Evolutionary conservation across 768 basidiomycete species (phyloP).

Genomic region (Auricularia sp.): DNA sequence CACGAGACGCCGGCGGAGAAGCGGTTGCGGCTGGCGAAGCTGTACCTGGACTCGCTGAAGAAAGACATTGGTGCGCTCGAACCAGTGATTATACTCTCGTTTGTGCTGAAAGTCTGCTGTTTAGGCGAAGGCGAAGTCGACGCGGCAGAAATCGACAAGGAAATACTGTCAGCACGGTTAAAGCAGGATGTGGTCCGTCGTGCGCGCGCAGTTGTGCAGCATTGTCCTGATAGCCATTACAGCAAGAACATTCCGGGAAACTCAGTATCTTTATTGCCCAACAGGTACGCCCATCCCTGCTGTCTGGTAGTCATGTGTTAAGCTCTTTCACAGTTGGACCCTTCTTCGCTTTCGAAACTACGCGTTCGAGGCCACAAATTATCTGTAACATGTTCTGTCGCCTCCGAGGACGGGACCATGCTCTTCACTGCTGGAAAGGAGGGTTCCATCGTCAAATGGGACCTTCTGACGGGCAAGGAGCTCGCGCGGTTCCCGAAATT

Average conservation of each 20-base stretch:
- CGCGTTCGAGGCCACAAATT: slow-evolving; percentile 66
- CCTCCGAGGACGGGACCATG: slow-evolving; percentile 57
- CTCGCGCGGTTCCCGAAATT: slow-evolving; percentile 50
- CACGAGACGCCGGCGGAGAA: slow-evolving; percentile 91
- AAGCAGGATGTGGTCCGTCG: slow-evolving; percentile 71
- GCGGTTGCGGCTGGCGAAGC: slow-evolving; percentile 76
- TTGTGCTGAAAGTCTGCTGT: not conserved
- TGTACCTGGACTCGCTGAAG: slow-evolving; percentile 82
- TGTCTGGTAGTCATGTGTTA: not conserved
- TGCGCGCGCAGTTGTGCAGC: not conserved
- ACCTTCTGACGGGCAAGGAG: slow-evolving; percentile 54
- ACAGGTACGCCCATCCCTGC: slow-evolving; percentile 33
- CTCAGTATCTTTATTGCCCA: slow-evolving; percentile 74
- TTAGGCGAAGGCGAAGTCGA: slow-evolving; percentile 84
- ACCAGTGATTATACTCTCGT: not conserved
- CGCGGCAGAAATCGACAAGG: slow-evolving; percentile 90
- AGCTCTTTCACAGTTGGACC: not conserved
- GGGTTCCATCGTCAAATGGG: slow-evolving; percentile 81
- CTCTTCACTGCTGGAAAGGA: slow-evolving; percentile 91
- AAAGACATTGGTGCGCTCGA: slow-evolving; percentile 49
- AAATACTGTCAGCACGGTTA: slow-evolving; percentile 80
- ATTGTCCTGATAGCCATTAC: not conserved
- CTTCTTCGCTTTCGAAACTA: slow-evolving; percentile 36
- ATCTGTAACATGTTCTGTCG: slow-evolving; percentile 71
- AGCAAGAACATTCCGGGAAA: slow-evolving; percentile 77